Evolutionary conservation across 2,329 filamentous ascomycete species (phyloP), one percentile per base, ranked within the genome.

Genomic region (Phaeosphaeriaceae sp.): DNA sequence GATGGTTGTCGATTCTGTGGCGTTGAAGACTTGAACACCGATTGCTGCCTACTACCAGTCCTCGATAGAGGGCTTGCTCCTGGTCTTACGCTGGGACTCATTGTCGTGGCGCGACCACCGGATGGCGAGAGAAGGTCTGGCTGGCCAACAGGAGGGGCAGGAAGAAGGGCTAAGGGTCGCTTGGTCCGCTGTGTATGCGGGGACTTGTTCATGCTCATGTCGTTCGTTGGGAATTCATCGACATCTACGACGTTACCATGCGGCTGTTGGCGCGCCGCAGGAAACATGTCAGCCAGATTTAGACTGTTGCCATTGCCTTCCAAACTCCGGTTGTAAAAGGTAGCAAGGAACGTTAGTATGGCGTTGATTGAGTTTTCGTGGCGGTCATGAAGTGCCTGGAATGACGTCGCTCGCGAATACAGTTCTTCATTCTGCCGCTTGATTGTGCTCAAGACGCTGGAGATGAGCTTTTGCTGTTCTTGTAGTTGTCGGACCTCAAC

Each of bases 291-390:
- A 55, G 91, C 88, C 44, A 98, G 86, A 71, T 91, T 94, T 71
- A 91, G 88, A 1, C 87, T 84, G 1, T 87, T 84, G 19, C 86
- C 89, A 68, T 94, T 90, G 36, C 93, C 92, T 74, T 97, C 93
- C 50, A 99, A 81, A 62, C 92, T 96, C 71, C 96, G 90, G 62
- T 96, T 91, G 79, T 98, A 99, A 44, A 99, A 94, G 13, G 96
- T 98, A 47, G 94, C 95, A 20, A 99, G 85, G 77, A 99, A 98
- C 50, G 93, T 96, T 44, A 99, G 85, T 61, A 99, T 98, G n/a
- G 94, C 94, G 72, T 97, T 98, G 78, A 99, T 98, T 0, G 94
- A 97, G 74, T 94, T 97, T 75, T 99, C 95, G 72, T 99, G 95
- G n/a, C 95, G 89, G 67, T 94, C 93, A 72, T 98, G 94, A 73